A percentile compares a stretch with the other conserved stretches of the same genome.
These are phyloP conservation scores for Talaromyces liani DNA, from an alignment of 495 filamentous ascomycete genomes.

Conservation along the genomic window DNA sequence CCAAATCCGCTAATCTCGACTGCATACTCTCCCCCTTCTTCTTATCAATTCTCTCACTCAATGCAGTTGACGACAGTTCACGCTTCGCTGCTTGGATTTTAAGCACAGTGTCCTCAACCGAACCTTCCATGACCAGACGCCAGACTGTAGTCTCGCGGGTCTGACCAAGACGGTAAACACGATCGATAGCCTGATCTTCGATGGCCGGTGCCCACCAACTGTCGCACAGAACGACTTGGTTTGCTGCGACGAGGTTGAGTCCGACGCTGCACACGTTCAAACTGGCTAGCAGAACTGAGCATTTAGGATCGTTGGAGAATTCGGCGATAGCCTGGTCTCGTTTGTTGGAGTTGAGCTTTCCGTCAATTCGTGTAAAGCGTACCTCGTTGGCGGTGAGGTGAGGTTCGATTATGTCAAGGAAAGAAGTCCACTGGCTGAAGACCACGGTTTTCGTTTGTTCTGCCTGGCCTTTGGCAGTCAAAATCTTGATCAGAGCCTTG, in stretches of 20 bases:
- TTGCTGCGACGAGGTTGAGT: constrained; percentile 81
- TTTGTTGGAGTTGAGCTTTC: constrained; percentile 59
- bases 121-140: constrained; percentile 74
- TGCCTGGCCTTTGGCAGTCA: constrained; percentile 62
- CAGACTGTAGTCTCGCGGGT: constrained; percentile 70
- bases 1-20: constrained; percentile 50
- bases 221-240: constrained; percentile 78
- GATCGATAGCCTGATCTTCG: constrained; percentile 89
- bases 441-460: constrained; percentile 73
- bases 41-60: constrained; percentile 51
- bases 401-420: constrained; percentile 69
- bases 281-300: constrained; percentile 74
- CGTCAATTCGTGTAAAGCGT: constrained; percentile 72
- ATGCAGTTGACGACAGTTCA: constrained; percentile 68
- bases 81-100: constrained; percentile 78
- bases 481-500: constrained; percentile 70
- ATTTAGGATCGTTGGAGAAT: constrained; percentile 60
- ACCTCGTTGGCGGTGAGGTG: constrained; percentile 57
- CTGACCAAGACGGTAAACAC: constrained; percentile 84
- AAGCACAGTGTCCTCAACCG: constrained; percentile 80
- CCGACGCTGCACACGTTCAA: constrained; percentile 80
- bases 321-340: constrained; percentile 64
- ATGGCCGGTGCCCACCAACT: constrained; percentile 93
- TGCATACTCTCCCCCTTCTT: constrained; percentile 41
- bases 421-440: constrained; percentile 92